Evolutionary conservation across 495 filamentous ascomycete genomes (phyloP), one percentile per base, ranked within the genome.

Genomic region (Parathielavia appendiculata): DNA sequence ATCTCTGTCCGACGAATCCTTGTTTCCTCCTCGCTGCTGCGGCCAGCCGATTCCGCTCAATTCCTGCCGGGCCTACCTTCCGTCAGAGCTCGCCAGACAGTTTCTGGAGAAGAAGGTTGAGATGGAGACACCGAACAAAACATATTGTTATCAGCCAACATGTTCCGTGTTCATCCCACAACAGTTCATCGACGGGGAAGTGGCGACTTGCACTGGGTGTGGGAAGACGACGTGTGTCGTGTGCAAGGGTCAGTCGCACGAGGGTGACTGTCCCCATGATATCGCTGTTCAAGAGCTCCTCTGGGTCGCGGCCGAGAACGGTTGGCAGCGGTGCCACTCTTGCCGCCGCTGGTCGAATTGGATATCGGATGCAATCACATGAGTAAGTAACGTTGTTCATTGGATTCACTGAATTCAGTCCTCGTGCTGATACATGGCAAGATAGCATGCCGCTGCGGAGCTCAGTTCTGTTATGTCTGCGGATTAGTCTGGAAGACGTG

Each of bases 381-480:
- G 16, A 69, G 68, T 69, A 30, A 50, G 68, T 57, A 10, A 0
- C 13, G 1, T 6, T 19, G 14, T 19, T 23, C 9, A 9, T 43
- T 49, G 7, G 6, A 16, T 34, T 1, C 35, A 5, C 12, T 11
- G 14, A 7, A 17, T 23, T 35, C 35, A 55, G 65, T 13, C 11
- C 23, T 13, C 22, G 17, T 35, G 9, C 23, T 23, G 22, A 19
- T 1, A 16, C 51, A 23, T 38, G 17, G 17, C 46, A 19, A 54
- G 17, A 34, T n/a, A 70, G 68, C 57, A 8, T 86, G 82, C 61
- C 65, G 49, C 22, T 86, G 83, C 55, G 64, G 70, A 9, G 73
- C 75, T 3, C 58, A 84, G 51, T 86, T 86, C 63, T 86, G 82
- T 60, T 86, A 86, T 48, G 63, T 71, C 3, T 86, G 82, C 58